phyloP scores from a whole-genome alignment of 257 asterid genomes.

The Scutellaria baicalensis region DNA sequence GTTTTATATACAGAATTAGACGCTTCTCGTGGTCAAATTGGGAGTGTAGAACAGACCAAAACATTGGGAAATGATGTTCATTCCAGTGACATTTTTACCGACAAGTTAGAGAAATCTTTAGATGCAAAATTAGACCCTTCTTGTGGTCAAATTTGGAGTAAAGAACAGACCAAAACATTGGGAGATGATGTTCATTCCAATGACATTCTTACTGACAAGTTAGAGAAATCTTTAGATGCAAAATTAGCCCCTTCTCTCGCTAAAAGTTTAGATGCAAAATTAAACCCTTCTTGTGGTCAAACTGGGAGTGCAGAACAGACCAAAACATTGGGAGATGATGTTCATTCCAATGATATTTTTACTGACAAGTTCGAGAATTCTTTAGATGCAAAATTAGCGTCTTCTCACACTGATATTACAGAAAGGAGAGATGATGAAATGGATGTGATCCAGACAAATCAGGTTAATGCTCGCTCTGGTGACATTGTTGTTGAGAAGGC shows the following conservation, averaged over 20 bases:
- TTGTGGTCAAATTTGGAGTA: not conserved
- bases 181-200: not conserved
- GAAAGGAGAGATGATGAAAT: slow-evolving; percentile 1
- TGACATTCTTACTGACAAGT: too few species aligned
- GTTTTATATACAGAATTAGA: not conserved
- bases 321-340: too few species aligned
- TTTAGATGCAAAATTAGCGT: not conserved
- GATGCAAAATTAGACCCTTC: not conserved
- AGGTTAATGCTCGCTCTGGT: not conserved
- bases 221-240: too few species aligned
- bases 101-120: not conserved
- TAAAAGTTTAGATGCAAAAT: too few species aligned
- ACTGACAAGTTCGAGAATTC: too few species aligned
- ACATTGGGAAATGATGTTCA: too few species aligned
- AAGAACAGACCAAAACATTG: not conserved
- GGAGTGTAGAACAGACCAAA: not conserved
- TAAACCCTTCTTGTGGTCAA: too few species aligned
- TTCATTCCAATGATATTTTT: too few species aligned
- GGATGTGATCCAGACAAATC: not conserved
- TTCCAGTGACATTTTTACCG: too few species aligned
- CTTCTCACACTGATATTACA: not conserved
- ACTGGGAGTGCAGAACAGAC: too few species aligned
- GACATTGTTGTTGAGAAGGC: not conserved
- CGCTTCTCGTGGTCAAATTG: not conserved
- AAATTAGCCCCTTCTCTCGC: too few species aligned